Evolutionary conservation across 2,329 filamentous ascomycete genomes (phyloP).

Genomic region (Diaporthe sp.): DNA sequence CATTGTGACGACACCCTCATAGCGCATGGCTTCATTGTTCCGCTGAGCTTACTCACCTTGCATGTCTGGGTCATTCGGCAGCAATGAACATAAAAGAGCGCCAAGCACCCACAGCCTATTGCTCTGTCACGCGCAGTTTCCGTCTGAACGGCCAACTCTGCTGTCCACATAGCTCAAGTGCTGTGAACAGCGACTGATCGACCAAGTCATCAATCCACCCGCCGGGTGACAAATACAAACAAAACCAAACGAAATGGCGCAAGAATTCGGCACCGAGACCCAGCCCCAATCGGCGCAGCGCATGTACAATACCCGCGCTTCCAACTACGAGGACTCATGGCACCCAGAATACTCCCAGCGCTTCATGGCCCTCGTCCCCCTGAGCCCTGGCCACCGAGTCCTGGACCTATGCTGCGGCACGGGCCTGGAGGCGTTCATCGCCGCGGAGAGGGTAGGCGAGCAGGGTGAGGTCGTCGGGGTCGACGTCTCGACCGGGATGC

Average conservation of each 20-base stretch:
- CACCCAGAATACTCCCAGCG: conserved; percentile 45
- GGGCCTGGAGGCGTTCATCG: conserved; percentile 45
- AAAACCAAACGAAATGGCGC: not conserved
- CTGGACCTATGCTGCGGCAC: conserved; percentile 50
- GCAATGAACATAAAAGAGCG: not conserved
- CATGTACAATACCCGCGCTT: conserved; percentile 46
- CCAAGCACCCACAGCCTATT: not conserved
- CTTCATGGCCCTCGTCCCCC: conserved; percentile 42
- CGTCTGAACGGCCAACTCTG: not conserved
- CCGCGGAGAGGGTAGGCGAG: conserved; percentile 42
- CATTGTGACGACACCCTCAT: not conserved
- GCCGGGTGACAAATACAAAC: too few species aligned
- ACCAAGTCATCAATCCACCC: not conserved
- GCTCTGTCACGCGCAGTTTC: not conserved
- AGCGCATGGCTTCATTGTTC: not conserved
- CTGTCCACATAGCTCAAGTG: too few species aligned
- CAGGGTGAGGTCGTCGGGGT: conserved; percentile 44
- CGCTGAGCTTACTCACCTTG: not conserved
- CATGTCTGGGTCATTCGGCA: not conserved
- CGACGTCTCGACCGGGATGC: conserved; percentile 47
- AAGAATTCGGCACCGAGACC: conserved; percentile 34
- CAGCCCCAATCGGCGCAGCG: conserved; percentile 41
- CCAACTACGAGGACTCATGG: conserved; percentile 47
- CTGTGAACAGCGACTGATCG: not conserved
- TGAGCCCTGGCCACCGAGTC: conserved; percentile 42